Evolutionary conservation across 345 rosid genomes (phyloP).

Genomic region (Brassica nigra): DNA sequence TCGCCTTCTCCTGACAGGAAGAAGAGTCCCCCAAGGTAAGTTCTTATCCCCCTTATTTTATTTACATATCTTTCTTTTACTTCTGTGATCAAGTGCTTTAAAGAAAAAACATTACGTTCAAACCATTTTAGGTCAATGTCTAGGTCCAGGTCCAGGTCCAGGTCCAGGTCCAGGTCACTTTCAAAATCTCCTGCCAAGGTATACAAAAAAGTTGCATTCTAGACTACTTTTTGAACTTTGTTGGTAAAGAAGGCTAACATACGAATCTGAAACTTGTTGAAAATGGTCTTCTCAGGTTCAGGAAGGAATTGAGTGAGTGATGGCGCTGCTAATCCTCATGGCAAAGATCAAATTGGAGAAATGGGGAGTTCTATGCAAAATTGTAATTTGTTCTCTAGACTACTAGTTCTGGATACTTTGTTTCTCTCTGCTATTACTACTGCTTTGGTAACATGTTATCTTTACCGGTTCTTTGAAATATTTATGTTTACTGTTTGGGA

Average conservation of each 20-base stretch:
- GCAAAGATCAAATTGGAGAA: background rate
- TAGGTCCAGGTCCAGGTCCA: conserved; percentile 39
- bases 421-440: background rate
- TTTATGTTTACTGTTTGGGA: background rate
- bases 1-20: conserved; percentile 67
- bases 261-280: conserved; percentile 4
- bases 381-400: conserved; percentile 4
- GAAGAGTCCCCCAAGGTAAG: conserved; percentile 53
- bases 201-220: background rate
- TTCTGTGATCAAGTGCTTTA: background rate
- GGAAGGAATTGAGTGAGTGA: conserved; percentile 34
- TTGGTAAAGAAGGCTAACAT: background rate
- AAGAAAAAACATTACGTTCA: background rate
- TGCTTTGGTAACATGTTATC: background rate
- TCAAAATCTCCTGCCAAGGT: conserved; percentile 67
- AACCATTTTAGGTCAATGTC: conserved; percentile 29
- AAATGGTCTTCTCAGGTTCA: conserved; percentile 15
- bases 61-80: background rate
- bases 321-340: background rate
- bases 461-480: background rate
- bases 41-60: background rate
- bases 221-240: background rate
- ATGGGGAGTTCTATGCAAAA: background rate
- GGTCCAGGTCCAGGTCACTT: conserved; percentile 46
- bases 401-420: background rate